Conservation (phyloP, 2,329 filamentous ascomycete species). For the Kalmusia sp. region DNA sequence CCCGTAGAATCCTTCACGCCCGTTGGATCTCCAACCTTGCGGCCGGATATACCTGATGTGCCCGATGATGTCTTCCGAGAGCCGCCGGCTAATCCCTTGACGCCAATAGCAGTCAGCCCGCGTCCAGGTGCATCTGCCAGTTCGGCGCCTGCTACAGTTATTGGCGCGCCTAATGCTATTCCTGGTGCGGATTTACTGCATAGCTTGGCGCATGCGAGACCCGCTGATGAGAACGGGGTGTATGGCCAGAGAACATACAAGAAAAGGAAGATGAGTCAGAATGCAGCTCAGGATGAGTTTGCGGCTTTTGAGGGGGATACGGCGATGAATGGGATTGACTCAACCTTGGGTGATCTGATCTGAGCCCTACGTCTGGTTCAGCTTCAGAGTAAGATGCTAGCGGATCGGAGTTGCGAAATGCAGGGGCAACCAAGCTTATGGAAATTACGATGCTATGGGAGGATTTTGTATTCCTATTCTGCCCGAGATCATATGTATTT, state of each 20-base stretch:
- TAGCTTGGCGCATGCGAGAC: constrained; percentile 36
- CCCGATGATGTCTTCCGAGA: constrained; percentile 38
- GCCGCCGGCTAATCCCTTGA: constrained; percentile 31
- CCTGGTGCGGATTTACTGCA: constrained; percentile 38
- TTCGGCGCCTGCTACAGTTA: constrained; percentile 29
- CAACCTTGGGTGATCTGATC: constrained; percentile 65
- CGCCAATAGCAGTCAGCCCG: constrained; percentile 32
- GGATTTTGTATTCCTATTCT: background rate
- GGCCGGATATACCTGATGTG: constrained; percentile 30
- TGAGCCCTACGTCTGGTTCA: constrained; percentile 11
- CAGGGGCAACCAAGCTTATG: background rate
- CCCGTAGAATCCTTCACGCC: constrained; percentile 64
- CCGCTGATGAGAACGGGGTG: constrained; percentile 27
- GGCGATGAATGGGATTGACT: constrained; percentile 64
- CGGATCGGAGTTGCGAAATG: background rate
- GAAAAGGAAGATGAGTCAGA: constrained; percentile 47
- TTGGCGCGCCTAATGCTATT: constrained; percentile 26
- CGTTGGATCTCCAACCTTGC: constrained; percentile 54
- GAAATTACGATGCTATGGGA: too few species aligned
- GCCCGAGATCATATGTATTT: background rate
- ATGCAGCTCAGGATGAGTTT: constrained; percentile 45
- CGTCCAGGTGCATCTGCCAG: constrained; percentile 26
- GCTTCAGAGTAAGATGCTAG: too few species aligned
- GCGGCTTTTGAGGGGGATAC: constrained; percentile 54
- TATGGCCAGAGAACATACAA: constrained; percentile 37